Conservation (phyloP, 257 asterid species). For the Scutellaria galericulata region DNA sequence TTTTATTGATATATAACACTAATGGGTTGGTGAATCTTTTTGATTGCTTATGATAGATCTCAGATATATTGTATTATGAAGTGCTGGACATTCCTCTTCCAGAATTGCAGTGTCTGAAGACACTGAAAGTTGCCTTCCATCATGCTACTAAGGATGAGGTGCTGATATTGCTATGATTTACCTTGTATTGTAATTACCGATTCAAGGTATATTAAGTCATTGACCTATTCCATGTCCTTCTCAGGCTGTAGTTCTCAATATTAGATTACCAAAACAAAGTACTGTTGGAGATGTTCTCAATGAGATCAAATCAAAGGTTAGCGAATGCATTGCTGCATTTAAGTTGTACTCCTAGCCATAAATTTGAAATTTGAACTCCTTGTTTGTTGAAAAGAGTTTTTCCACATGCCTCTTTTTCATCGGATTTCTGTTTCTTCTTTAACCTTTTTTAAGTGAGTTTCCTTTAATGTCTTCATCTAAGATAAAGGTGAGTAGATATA, state of each 20-base stretch:
- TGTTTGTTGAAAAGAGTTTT: constrained; percentile 2
- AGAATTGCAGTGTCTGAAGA: constrained; percentile 90
- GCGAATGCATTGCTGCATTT: background rate
- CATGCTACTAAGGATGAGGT: constrained; percentile 97
- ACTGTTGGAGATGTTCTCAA: constrained; percentile 96
- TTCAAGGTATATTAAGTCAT: background rate
- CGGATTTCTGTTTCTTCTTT: background rate
- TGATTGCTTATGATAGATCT: constrained; percentile 55
- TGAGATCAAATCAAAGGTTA: constrained; percentile 92
- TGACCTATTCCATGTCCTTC: constrained; percentile 29
- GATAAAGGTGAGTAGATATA: constrained; percentile 2
- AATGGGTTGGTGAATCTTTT: constrained; percentile 26
- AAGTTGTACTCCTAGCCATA: constrained; percentile 19
- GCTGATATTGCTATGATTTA: constrained; percentile 19
- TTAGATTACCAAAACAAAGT: constrained; percentile 91
- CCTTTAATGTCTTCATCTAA: background rate
- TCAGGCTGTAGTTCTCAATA: constrained; percentile 85
- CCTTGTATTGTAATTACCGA: constrained; percentile 9
- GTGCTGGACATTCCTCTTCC: constrained; percentile 99
- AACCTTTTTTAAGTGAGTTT: background rate
- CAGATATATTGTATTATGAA: constrained; percentile 94
- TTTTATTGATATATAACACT: background rate
- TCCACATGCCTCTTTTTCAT: background rate
- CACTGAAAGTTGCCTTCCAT: constrained; percentile 95
- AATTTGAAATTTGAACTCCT: constrained; percentile 8